Evolutionary conservation across 2,329 filamentous ascomycete genomes (phyloP).

Genomic region (Sclerotinia minor): DNA sequence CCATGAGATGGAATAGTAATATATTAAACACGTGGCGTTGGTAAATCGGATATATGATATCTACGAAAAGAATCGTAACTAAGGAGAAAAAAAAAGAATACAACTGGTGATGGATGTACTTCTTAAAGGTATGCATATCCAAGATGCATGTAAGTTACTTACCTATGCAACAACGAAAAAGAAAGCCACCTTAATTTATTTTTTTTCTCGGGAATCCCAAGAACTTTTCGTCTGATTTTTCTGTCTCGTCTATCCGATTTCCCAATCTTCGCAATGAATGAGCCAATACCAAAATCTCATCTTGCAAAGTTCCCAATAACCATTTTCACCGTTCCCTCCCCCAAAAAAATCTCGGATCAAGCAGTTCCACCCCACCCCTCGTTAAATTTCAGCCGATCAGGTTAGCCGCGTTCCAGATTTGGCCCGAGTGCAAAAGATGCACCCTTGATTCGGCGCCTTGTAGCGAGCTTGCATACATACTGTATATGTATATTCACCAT

Average conservation of each 20-base stretch:
- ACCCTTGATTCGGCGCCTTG: constrained; percentile 30
- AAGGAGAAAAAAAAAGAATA: background rate
- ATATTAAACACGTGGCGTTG: constrained; percentile 1
- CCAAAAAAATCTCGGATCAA: constrained; percentile 11
- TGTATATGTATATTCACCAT: too few relatives aligned
- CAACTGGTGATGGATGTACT: background rate
- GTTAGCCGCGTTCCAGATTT: constrained; percentile 32
- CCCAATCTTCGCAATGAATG: background rate
- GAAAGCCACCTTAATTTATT: constrained; percentile 1
- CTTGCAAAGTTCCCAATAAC: background rate
- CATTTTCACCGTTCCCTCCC: background rate
- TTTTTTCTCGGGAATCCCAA: background rate
- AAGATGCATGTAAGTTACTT: background rate
- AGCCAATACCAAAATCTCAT: background rate
- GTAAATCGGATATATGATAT: background rate
- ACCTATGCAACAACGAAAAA: background rate
- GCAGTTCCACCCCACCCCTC: constrained; percentile 24
- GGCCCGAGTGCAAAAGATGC: constrained; percentile 8
- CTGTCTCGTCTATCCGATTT: background rate
- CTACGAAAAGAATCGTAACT: background rate
- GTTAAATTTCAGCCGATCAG: constrained; percentile 38
- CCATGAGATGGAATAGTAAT: background rate
- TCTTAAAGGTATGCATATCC: background rate
- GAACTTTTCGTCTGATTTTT: background rate
- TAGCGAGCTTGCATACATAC: constrained; percentile 30